These are phyloP conservation scores for Alternaria conjuncta DNA, from an alignment of 2,329 filamentous ascomycete genomes.

Conservation along the genomic window DNA sequence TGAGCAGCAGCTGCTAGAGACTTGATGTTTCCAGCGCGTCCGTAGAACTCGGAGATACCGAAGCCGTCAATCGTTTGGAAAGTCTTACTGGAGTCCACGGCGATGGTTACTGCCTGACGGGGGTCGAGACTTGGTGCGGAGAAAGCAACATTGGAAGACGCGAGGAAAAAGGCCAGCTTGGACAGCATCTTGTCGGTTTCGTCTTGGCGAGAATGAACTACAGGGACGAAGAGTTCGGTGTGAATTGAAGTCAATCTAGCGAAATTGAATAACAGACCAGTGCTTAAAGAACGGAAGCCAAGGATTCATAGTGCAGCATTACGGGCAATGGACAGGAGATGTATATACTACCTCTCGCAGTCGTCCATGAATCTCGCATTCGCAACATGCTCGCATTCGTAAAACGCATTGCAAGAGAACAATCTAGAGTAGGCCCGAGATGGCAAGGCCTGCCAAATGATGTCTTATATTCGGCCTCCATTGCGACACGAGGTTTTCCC, in stretches of 20 bases:
- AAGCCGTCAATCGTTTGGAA: background rate
- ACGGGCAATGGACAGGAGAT: background rate
- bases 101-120: background rate
- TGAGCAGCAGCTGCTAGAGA: background rate
- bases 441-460: background rate
- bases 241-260: background rate
- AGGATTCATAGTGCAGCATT: background rate
- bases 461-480: background rate
- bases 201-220: background rate
- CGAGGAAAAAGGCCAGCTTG: background rate
- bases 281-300: background rate
- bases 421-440: background rate
- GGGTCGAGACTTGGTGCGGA: background rate
- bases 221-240: no score
- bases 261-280: background rate
- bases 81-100: background rate
- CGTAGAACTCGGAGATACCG: background rate
- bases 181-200: background rate
- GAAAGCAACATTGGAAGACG: background rate
- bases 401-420: background rate
- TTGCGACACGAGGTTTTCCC: background rate
- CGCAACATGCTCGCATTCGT: background rate
- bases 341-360: background rate
- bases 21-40: background rate
- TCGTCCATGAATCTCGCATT: background rate